Conservation (phyloP, 352 stramenopile genomes). For the Globisporangium heterothallicum region DNA sequence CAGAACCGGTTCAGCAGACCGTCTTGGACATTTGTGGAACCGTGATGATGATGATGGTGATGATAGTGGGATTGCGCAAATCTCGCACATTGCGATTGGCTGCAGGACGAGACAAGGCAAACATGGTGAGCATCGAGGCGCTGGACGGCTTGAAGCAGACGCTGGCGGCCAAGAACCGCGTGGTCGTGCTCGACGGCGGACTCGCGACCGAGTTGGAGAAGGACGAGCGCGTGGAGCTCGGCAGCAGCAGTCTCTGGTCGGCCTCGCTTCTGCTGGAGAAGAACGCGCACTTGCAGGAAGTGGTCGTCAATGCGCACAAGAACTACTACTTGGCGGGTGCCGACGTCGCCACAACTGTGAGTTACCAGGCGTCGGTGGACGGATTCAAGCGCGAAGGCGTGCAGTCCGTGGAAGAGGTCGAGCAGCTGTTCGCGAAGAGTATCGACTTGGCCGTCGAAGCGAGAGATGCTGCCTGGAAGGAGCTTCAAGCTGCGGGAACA, state of each 20-base stretch:
- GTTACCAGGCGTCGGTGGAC: constrained; percentile 83
- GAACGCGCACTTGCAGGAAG: constrained; percentile 43
- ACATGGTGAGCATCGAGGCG: constrained; percentile 19
- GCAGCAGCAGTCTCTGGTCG: constrained; percentile 60
- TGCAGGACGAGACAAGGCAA: not conserved
- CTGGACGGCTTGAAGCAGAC: constrained; percentile 31
- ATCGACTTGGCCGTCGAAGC: constrained; percentile 67
- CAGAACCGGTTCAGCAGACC: no score
- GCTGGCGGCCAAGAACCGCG: constrained; percentile 19
- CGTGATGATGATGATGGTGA: no score
- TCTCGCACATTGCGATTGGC: not conserved
- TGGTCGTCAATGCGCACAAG: constrained; percentile 63
- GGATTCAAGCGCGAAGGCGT: constrained; percentile 71
- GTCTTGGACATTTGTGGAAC: no score
- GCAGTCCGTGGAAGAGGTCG: constrained; percentile 34
- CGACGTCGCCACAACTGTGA: constrained; percentile 76
- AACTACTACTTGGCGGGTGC: constrained; percentile 74
- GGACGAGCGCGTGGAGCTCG: constrained; percentile 50
- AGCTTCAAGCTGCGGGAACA: constrained; percentile 23
- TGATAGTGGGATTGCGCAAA: no score
- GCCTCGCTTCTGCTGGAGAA: constrained; percentile 56
- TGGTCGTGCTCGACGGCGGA: constrained; percentile 70
- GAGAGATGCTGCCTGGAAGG: constrained; percentile 47
- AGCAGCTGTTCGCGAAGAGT: constrained; percentile 65
- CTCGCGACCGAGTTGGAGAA: constrained; percentile 80